These are phyloP conservation scores for Akanthomyces lecanii DNA, from an alignment of 2,329 filamentous ascomycete species.

Conservation along the genomic window DNA sequence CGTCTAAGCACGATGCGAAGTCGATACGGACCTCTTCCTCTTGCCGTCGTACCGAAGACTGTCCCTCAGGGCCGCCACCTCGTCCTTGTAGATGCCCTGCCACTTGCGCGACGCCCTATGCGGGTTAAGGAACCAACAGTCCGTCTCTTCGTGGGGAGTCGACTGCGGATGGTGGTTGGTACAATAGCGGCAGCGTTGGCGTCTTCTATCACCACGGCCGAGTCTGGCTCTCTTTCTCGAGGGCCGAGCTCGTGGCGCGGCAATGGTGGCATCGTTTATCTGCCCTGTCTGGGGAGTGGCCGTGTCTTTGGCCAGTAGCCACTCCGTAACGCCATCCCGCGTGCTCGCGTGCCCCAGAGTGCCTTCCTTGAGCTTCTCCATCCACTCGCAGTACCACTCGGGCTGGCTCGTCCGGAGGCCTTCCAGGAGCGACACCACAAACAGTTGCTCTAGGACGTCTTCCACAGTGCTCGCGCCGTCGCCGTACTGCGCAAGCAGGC, in stretches of 20 bases:
- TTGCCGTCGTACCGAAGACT: background rate
- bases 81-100: background rate
- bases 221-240: background rate
- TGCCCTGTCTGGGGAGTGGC: background rate
- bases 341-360: background rate
- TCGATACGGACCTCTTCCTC: background rate
- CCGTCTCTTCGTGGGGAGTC: background rate
- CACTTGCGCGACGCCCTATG: background rate
- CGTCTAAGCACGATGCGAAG: background rate
- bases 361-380: background rate
- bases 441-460: conserved; percentile 11
- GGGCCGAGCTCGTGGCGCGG: background rate
- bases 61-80: background rate
- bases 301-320: conserved; percentile 6
- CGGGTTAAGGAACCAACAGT: conserved; percentile 9
- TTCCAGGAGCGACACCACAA: background rate
- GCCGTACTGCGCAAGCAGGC: background rate
- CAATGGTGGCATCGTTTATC: no score
- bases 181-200: conserved; percentile 1
- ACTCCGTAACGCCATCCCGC: background rate
- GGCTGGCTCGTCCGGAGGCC: background rate
- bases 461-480: background rate
- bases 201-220: no score
- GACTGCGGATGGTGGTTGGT: background rate
- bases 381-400: conserved; percentile 7